These are phyloP conservation scores for Spergularia bocconei DNA, from an alignment of 148 eudicot genomes.

Conservation along the genomic window DNA sequence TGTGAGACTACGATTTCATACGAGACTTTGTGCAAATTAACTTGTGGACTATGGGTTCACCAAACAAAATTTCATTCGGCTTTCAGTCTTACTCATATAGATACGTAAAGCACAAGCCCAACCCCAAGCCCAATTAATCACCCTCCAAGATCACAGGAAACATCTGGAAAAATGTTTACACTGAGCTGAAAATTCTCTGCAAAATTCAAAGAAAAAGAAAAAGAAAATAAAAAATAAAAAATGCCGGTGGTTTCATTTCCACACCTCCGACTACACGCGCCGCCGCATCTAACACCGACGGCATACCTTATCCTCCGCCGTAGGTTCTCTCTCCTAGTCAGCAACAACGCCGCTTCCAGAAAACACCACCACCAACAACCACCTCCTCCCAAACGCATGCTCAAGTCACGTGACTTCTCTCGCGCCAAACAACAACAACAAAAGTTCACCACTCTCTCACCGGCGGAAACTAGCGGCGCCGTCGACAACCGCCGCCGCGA, in stretches of 20 bases:
- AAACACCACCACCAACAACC: slow-evolving; percentile 26
- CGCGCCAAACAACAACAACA: slow-evolving; percentile 32
- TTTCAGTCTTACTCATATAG: too few relatives aligned
- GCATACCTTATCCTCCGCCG: slow-evolving; percentile 40
- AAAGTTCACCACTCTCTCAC: slow-evolving; percentile 41
- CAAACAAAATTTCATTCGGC: too few relatives aligned
- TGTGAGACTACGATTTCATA: too few relatives aligned
- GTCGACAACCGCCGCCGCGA: slow-evolving; percentile 9
- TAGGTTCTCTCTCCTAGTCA: slow-evolving; percentile 32
- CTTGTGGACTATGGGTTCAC: too few relatives aligned
- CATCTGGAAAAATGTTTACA: neutral
- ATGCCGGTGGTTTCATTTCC: slow-evolving; percentile 51
- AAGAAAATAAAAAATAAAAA: too few relatives aligned
- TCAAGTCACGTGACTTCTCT: slow-evolving; percentile 24
- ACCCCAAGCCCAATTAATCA: too few relatives aligned
- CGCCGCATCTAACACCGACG: slow-evolving; percentile 25
- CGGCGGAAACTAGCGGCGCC: slow-evolving; percentile 32
- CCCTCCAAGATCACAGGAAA: too few relatives aligned
- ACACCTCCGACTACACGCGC: slow-evolving; percentile 38
- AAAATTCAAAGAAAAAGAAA: too few relatives aligned
- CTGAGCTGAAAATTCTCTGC: slow-evolving; percentile 7
- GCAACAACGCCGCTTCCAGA: slow-evolving; percentile 28
- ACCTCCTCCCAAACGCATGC: slow-evolving; percentile 38
- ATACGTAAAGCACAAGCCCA: too few relatives aligned
- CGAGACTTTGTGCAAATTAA: too few relatives aligned